Percentiles rank a stretch among this genome's conserved stretches.
These are phyloP conservation scores for Tolypocladium paradoxum DNA, from an alignment of 2,329 filamentous ascomycete species.

Conservation along the genomic window DNA sequence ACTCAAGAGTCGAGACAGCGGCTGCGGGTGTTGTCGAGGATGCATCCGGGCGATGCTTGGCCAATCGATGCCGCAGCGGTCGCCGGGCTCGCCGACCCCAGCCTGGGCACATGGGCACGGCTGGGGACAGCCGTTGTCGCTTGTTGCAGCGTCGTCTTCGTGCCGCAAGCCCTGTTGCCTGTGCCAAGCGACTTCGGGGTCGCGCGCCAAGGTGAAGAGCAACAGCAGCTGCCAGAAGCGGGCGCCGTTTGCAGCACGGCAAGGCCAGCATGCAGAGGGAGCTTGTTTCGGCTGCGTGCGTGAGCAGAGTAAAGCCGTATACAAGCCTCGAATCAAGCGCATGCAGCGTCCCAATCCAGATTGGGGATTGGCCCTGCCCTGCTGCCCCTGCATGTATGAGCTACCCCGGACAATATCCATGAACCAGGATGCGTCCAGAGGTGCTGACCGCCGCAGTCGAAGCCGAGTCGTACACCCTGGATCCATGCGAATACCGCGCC, in stretches of 20 bases:
- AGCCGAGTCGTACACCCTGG: too few species aligned
- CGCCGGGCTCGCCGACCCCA: not conserved
- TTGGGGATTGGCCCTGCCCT: not conserved
- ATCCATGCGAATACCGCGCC: too few species aligned
- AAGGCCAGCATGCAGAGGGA: not conserved
- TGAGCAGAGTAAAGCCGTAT: too few species aligned
- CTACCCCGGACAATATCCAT: not conserved
- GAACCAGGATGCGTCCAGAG: not conserved
- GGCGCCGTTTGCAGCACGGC: not conserved
- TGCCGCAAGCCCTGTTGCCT: not conserved
- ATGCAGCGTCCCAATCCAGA: too few species aligned
- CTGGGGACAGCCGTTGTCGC: not conserved
- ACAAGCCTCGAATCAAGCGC: too few species aligned
- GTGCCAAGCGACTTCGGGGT: not conserved
- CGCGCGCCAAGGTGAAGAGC: not conserved
- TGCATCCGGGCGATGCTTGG: not conserved
- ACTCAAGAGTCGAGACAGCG: not conserved
- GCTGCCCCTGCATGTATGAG: not conserved
- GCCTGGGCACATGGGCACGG: not conserved
- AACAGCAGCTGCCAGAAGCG: too few species aligned
- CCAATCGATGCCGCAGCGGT: not conserved
- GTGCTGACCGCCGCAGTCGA: too few species aligned
- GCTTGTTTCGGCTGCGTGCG: not conserved
- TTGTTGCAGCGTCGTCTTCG: not conserved
- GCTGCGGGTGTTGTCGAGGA: not conserved